Base-by-base conservation (phyloP, 1,284 basidiomycete species). In the Somion occarium region DNA sequence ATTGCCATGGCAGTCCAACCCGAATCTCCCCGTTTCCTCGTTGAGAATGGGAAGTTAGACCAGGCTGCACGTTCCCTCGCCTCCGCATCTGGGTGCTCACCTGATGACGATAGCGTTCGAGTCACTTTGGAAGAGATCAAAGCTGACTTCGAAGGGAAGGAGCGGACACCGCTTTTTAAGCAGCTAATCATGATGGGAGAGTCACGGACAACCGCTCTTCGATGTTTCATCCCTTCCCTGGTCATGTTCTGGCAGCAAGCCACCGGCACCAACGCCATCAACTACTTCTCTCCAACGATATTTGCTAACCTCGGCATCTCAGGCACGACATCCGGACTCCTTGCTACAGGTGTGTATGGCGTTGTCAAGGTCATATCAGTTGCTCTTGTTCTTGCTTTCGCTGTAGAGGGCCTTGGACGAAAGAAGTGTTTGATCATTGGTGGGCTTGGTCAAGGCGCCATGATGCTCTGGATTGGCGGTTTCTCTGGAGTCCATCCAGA, bases 301-400 rank as follows among this genome's bases (percentile, higher is more conserved):
- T 56, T 56, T 39, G 45, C 52, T 13, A 46, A 30, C 30, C 55
- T 56, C 20, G 55, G 55, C n/a, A 48, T 56, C 23, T 53, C 52
- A 9, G 44, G 52, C 27, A 56, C 46, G 9, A 73, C 66, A 15
- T 72, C 75, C 2, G 71, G 69, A 23, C 69, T 85, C 9, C 75
- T 84, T 52, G 80, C 83, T 2, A 83, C 81, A 0, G 81, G 81
- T 48, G 71, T 84, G 44, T 83, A 83, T 58, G 80, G 80, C 52
- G 70, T 81, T 47, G 79, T 83, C 56, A 83, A 82, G 65, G 74
- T 79, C 25, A 53, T 78, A 26, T 55, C 71, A 13, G 73, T 76
- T 30, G 62, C 61, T 11, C 55, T 69, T 22, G 66, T 71, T 3
- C 66, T 79, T 18, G 53, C 65, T 7, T 69, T 76, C 48, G 75